Base-by-base conservation (phyloP, 164 flowering plant genomes). In the Sextonia rubra region DNA sequence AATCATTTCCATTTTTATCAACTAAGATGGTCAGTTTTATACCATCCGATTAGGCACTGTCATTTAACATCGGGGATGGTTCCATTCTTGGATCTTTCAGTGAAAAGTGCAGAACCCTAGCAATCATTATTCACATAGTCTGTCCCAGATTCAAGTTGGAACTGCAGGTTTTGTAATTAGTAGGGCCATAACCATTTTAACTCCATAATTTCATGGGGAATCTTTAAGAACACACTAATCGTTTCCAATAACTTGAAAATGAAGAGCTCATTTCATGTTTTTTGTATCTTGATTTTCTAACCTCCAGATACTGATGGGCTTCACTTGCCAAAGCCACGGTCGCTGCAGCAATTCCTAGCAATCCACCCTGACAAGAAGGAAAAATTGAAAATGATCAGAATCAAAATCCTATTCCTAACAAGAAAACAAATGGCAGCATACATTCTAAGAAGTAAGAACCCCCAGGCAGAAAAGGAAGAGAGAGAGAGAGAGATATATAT, bases 251-350 rank as follows among this genome's bases (percentile, higher is more conserved):
- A 37, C 8, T 37, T 37, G 44, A 37, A 37, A 37, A 37, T 5
- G 5, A 7, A 37, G 7, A 37, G 44, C n/a, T 12, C 1, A 52
- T 52, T 4, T 52, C n/a, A 17, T 52, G 58, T 20, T 15, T 52
- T 2, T 52, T 18, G 44, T 2, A 0, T 37, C 58, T 20, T 52
- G 17, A 52, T 52, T 29, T 47, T 37, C 78, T 68, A 75, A 91
- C 99, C 88, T 92, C 97, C 18, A 94, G 94, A 85, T 92, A 92
- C 74, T 89, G 98, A 55, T 95, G 85, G 18, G 98, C 99, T 79
- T 92, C 98, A 0, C 84, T 23, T 68, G 91, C 82, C 88, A 94
- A 88, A 66, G 96, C 99, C 69, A 94, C 98, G 4, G 98, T 94
- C 0, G 88, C 96, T 55, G 98, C 99, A 12, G 99, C 98, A 74